Conservation (phyloP, 83 land plant species). For the Larix sibirica region DNA sequence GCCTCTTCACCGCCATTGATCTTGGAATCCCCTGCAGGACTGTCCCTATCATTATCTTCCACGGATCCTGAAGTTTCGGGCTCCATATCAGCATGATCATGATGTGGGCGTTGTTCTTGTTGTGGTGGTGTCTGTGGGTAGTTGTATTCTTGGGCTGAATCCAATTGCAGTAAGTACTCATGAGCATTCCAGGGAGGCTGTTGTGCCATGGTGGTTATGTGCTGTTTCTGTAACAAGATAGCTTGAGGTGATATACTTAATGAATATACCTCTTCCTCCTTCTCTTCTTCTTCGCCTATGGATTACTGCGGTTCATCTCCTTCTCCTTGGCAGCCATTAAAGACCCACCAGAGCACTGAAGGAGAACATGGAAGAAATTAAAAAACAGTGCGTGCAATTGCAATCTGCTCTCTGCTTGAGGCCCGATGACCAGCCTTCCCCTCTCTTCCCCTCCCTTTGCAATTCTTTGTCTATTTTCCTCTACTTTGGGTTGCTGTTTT, state of each 20-base stretch:
- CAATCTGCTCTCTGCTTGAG: neutral
- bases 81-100: neutral
- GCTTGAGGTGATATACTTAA: neutral
- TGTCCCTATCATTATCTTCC: neutral
- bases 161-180: neutral
- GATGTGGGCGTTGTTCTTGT: neutral
- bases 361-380: neutral
- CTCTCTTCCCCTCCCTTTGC: neutral
- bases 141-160: neutral
- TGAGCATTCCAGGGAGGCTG: neutral
- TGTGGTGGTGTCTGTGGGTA: conserved; percentile 2
- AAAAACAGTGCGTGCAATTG: neutral
- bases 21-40: neutral
- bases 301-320: neutral
- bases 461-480: neutral
- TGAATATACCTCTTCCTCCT: neutral
- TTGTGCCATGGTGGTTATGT: neutral
- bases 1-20: neutral
- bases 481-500: neutral
- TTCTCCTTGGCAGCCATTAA: neutral
- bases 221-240: neutral
- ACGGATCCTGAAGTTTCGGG: neutral
- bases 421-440: neutral
- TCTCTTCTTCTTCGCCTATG: neutral
- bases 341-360: neutral